These are phyloP conservation scores for Cryomyces minteri DNA, from an alignment of 495 filamentous ascomycete species.

Conservation along the genomic window DNA sequence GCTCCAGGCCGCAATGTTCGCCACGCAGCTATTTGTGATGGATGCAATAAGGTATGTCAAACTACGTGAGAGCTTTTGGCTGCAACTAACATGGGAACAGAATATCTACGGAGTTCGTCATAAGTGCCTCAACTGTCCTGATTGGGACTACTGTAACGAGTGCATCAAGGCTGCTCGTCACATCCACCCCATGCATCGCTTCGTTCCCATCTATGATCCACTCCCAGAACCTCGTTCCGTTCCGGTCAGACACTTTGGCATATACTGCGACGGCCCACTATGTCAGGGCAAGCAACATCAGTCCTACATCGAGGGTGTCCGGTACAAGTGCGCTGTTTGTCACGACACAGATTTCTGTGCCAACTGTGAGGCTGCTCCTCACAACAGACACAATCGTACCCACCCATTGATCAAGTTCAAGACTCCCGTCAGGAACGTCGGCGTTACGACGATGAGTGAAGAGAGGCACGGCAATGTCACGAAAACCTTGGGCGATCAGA, in stretches of 20 bases:
- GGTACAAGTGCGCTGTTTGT: constrained; percentile 97
- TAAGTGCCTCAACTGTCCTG: constrained; percentile 94
- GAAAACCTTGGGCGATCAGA: constrained; percentile 47
- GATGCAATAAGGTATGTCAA: constrained; percentile 57
- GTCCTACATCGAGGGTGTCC: constrained; percentile 62
- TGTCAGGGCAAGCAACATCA: constrained; percentile 41
- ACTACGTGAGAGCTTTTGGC: background rate
- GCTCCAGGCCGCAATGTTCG: constrained; percentile 61
- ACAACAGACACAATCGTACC: constrained; percentile 74
- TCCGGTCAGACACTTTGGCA: constrained; percentile 45
- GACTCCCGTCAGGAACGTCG: constrained; percentile 77
- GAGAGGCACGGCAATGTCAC: constrained; percentile 41
- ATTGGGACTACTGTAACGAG: constrained; percentile 87
- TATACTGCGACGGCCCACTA: constrained; percentile 90
- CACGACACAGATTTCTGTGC: constrained; percentile 93
- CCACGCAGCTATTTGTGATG: constrained; percentile 87
- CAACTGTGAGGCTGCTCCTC: constrained; percentile 75
- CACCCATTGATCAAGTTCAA: constrained; percentile 96
- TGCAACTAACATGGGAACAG: constrained; percentile 21
- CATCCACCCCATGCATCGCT: constrained; percentile 71
- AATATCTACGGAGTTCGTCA: constrained; percentile 78
- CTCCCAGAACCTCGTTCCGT: constrained; percentile 34
- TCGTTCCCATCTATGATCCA: constrained; percentile 72
- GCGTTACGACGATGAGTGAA: constrained; percentile 68
- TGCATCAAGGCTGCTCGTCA: constrained; percentile 48